These are phyloP conservation scores for Tetracentron sinense DNA, from an alignment of 164 flowering plant genomes.

Conservation along the genomic window DNA sequence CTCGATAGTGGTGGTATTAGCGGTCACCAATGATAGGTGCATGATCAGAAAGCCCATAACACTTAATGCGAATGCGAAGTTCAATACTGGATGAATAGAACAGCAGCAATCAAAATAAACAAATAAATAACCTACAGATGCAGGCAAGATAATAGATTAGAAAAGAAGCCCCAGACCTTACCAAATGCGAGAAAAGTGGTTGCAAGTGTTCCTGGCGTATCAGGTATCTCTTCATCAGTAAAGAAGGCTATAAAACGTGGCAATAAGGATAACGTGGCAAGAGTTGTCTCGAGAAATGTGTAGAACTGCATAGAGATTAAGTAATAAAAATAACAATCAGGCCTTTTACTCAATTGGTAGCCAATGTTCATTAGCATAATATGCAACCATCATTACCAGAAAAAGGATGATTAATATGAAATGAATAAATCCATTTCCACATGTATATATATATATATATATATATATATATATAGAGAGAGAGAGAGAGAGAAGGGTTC, in stretches of 20 bases:
- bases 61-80: conserved; percentile 90
- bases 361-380: no score
- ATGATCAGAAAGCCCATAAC: conserved; percentile 95
- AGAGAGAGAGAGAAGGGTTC: no score
- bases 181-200: conserved; percentile 96
- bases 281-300: conserved; percentile 90
- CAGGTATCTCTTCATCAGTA: conserved; percentile 87
- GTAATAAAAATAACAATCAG: not conserved
- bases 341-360: no score
- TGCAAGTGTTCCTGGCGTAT: conserved; percentile 88
- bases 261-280: conserved; percentile 73
- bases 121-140: not conserved
- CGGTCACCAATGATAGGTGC: conserved; percentile 85
- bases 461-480: no score
- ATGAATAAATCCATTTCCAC: no score
- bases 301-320: conserved; percentile 69
- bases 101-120: conserved; percentile 1
- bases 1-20: conserved; percentile 97
- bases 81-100: conserved; percentile 52
- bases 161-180: conserved; percentile 24
- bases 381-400: no score
- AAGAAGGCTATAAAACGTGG: conserved; percentile 94
- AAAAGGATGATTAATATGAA: no score
- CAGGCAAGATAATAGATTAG: not conserved
- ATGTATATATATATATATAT: no score